Percentiles rank a stretch among this genome's conserved stretches.
Conservation (phyloP, 305 asterid species). For the Fraxinus nigra region DNA sequence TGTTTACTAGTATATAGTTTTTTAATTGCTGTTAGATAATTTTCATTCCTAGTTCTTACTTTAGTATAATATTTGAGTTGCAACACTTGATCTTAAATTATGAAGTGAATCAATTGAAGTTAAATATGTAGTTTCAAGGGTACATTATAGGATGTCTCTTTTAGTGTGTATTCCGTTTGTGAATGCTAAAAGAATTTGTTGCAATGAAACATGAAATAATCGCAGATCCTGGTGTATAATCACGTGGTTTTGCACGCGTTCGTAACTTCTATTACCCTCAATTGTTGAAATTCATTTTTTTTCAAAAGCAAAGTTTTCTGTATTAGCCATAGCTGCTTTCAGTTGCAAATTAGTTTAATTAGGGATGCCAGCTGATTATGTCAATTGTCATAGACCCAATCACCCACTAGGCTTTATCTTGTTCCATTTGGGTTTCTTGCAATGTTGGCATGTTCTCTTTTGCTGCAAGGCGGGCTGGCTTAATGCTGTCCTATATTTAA, state of each 20-base stretch:
- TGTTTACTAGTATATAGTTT: neutral
- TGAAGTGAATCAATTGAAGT: neutral
- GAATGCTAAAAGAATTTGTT: conserved; percentile 1
- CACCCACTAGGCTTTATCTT: neutral
- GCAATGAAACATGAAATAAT: neutral
- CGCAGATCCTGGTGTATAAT: neutral
- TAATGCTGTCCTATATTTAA: neutral
- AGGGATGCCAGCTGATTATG: neutral
- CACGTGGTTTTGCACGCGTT: neutral
- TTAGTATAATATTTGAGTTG: conserved; percentile 10
- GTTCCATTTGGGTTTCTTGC: neutral
- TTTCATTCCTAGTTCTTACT: neutral
- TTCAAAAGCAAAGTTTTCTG: neutral
- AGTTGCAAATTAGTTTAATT: neutral
- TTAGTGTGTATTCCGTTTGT: neutral
- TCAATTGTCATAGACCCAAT: neutral
- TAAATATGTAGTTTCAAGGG: neutral
- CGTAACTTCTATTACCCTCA: neutral
- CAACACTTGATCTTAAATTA: conserved; percentile 14
- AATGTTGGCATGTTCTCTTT: neutral
- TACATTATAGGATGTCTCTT: neutral
- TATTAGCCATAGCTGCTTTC: neutral
- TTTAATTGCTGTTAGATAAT: neutral
- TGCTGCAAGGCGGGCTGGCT: neutral
- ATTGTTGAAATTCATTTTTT: neutral